Conservation (phyloP, 352 stramenopile genomes). For the Phytophthora capsici region DNA sequence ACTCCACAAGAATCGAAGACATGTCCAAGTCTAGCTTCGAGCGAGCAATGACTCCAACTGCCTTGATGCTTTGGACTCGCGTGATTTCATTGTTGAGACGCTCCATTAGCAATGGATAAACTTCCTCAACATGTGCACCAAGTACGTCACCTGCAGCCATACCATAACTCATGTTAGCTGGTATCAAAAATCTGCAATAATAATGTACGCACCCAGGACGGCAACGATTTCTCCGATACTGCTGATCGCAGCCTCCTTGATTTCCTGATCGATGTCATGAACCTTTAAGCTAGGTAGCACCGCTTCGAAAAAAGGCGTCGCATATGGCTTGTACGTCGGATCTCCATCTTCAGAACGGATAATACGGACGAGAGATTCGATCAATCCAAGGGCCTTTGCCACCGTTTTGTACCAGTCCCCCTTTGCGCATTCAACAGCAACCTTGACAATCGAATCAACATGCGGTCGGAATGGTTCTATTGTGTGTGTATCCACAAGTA, state of each 20-base stretch:
- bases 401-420: constrained; percentile 99
- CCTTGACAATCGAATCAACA: constrained; percentile 81
- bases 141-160: constrained; percentile 78
- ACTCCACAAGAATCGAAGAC: constrained; percentile 90
- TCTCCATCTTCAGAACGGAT: constrained; percentile 60
- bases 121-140: constrained; percentile 67
- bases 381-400: constrained; percentile 93
- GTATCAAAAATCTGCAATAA: constrained; percentile 2
- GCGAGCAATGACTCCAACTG: constrained; percentile 90
- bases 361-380: constrained; percentile 90
- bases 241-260: constrained; percentile 97
- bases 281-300: constrained; percentile 95
- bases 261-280: constrained; percentile 98
- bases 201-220: constrained; percentile 48
- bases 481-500: constrained; percentile 93
- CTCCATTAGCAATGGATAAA: constrained; percentile 95
- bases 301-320: constrained; percentile 90
- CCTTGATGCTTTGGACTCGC: constrained; percentile 96
- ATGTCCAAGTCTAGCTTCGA: constrained; percentile 92
- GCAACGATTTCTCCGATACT: constrained; percentile 92
- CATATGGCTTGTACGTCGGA: constrained; percentile 56
- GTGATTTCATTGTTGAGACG: constrained; percentile 98
- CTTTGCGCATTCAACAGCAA: constrained; percentile 90
- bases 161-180: constrained; percentile 25
- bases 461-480: constrained; percentile 80